These are phyloP conservation scores for Herpetomonas muscarum DNA, from an alignment of 208 protist species.

Conservation along the genomic window DNA sequence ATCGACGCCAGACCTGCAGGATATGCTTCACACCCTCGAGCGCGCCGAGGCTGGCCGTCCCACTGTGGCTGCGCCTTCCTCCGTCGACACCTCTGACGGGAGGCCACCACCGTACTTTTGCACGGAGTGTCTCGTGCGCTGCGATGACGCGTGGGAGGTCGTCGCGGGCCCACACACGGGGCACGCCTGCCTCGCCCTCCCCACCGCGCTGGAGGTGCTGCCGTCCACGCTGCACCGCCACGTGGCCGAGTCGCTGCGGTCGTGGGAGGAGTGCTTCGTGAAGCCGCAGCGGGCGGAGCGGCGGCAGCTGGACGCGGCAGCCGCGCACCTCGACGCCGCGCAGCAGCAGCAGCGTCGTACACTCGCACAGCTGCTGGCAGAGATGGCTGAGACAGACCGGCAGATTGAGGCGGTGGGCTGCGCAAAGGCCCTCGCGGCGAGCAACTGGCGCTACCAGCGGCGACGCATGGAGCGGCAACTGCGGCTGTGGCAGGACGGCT, in stretches of 20 bases:
- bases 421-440: slow-evolving; percentile 32
- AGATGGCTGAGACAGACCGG: slow-evolving; percentile 33
- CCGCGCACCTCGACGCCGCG: slow-evolving; percentile 22
- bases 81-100: background rate
- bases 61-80: background rate
- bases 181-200: slow-evolving; percentile 54
- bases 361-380: slow-evolving; percentile 32
- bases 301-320: slow-evolving; percentile 21
- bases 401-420: slow-evolving; percentile 30
- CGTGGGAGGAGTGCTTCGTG: slow-evolving; percentile 29
- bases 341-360: slow-evolving; percentile 22
- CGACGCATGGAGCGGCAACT: slow-evolving; percentile 12
- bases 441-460: slow-evolving; percentile 56
- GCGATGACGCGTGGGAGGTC: slow-evolving; percentile 36
- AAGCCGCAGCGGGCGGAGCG: slow-evolving; percentile 36
- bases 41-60: too few species aligned
- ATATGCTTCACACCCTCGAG: too few species aligned
- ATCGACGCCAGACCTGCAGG: too few species aligned
- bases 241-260: slow-evolving; percentile 18
- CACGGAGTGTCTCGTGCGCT: slow-evolving; percentile 41
- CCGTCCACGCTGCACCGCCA: slow-evolving; percentile 46
- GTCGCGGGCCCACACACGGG: slow-evolving; percentile 67
- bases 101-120: slow-evolving; percentile 59
- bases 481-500: slow-evolving; percentile 15
- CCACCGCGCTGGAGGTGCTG: slow-evolving; percentile 36